phyloP scores from a whole-genome alignment of 164 flowering plant genomes.

The Brasenia schreberi region DNA sequence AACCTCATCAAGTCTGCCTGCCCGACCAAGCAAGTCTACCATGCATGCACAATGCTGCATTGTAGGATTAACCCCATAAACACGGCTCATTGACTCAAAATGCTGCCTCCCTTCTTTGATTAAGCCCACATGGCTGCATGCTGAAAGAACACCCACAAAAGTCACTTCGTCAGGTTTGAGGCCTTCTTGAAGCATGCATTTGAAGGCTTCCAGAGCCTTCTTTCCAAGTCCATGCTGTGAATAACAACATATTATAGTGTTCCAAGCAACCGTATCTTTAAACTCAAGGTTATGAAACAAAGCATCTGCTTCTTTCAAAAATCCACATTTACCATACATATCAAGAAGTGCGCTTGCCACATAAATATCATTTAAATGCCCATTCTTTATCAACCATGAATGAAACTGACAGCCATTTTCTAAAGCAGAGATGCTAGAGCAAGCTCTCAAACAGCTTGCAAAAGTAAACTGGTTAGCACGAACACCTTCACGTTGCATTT shows the following conservation, averaged over 20 bases:
- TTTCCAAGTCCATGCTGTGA: conserved; percentile 33
- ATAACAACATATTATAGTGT: conserved; percentile 42
- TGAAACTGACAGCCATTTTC: conserved; percentile 36
- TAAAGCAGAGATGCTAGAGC: conserved; percentile 28
- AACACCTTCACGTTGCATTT: conserved; percentile 39
- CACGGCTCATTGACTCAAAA: conserved; percentile 25
- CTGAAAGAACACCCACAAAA: conserved; percentile 41
- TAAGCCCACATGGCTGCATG: conserved; percentile 41
- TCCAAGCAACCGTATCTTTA: conserved; percentile 36
- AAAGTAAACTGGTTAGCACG: conserved; percentile 39
- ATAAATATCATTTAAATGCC: conserved; percentile 23
- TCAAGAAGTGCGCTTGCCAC: conserved; percentile 37
- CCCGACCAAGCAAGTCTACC: conserved; percentile 50
- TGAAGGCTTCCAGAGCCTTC: conserved; percentile 35
- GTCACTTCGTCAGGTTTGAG: conserved; percentile 37
- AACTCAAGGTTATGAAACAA: conserved; percentile 17
- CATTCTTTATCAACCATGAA: conserved; percentile 26
- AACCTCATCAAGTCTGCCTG: conserved; percentile 35
- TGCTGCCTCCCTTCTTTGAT: conserved; percentile 27
- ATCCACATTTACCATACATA: conserved; percentile 46
- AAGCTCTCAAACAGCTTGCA: conserved; percentile 38
- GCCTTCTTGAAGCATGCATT: conserved; percentile 28
- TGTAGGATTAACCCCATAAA: conserved; percentile 30
- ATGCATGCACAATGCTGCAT: conserved; percentile 44
- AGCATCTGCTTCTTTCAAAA: conserved; percentile 30